Conservation (phyloP, 805 yeast genomes). For the Nakazawaea populi region DNA sequence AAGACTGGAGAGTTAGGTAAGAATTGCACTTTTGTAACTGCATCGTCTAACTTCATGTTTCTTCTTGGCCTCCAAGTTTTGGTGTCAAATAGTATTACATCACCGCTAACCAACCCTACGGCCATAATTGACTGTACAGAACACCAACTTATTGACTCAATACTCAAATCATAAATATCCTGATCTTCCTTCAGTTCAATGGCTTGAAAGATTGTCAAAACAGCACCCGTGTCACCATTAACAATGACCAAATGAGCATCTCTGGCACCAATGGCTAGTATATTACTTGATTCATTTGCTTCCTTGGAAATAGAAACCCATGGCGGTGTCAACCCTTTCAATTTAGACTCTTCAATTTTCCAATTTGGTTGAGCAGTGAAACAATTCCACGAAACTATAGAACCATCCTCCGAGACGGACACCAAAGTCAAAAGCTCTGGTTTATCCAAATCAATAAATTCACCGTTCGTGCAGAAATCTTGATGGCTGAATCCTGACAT, state of each 20-base stretch:
- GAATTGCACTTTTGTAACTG: constrained; percentile 77
- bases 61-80: constrained; percentile 83
- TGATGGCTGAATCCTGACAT: constrained; percentile 82
- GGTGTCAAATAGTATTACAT: constrained; percentile 74
- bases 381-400: constrained; percentile 85
- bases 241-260: constrained; percentile 83
- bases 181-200: constrained; percentile 50
- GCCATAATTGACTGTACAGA: constrained; percentile 60
- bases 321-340: constrained; percentile 74
- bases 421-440: constrained; percentile 59
- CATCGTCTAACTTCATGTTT: constrained; percentile 64
- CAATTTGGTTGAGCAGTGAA: constrained; percentile 67
- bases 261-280: constrained; percentile 77
- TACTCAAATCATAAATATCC: constrained; percentile 59
- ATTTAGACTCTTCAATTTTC: constrained; percentile 57
- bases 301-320: constrained; percentile 75
- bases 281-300: constrained; percentile 36
- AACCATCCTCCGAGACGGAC: constrained; percentile 80
- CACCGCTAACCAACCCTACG: constrained; percentile 86
- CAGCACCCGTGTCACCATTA: constrained; percentile 67
- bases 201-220: constrained; percentile 61
- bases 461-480: constrained; percentile 74
- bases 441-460: constrained; percentile 56
- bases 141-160: constrained; percentile 84
- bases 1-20: constrained; percentile 44